These are phyloP conservation scores for Aspergillus sp. DNA, from an alignment of 2,329 filamentous ascomycete species.

Conservation along the genomic window DNA sequence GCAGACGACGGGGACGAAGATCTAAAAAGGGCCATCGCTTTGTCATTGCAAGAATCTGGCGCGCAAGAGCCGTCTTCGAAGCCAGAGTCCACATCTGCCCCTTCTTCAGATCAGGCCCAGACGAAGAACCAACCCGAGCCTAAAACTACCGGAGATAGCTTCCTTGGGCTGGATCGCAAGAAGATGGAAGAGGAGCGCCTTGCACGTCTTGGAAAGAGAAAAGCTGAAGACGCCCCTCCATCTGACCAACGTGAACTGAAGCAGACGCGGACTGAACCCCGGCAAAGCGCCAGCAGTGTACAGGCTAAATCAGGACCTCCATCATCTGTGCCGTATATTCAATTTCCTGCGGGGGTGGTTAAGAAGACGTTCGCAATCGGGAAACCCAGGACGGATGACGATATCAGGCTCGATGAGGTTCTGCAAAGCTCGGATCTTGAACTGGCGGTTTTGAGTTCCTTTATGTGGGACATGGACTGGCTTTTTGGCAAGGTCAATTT, in stretches of 20 bases:
- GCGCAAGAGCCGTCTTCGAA: slow-evolving; percentile 4
- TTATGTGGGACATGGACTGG: slow-evolving; percentile 82
- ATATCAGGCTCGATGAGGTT: slow-evolving; percentile 87
- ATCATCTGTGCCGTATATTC: slow-evolving; percentile 21
- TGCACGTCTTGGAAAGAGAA: slow-evolving; percentile 63
- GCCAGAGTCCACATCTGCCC: background rate
- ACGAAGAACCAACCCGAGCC: background rate
- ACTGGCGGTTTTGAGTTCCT: slow-evolving; percentile 81
- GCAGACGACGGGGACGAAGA: slow-evolving; percentile 32
- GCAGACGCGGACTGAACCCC: slow-evolving; percentile 16
- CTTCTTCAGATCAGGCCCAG: background rate
- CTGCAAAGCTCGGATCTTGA: slow-evolving; percentile 70
- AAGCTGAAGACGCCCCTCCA: slow-evolving; percentile 40
- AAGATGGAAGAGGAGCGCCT: slow-evolving; percentile 84
- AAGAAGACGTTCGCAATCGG: slow-evolving; percentile 78
- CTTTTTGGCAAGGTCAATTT: slow-evolving; percentile 69
- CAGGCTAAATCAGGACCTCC: background rate
- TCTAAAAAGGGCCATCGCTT: slow-evolving; percentile 34
- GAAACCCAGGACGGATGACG: slow-evolving; percentile 60
- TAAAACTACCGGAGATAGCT: slow-evolving; percentile 22
- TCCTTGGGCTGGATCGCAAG: slow-evolving; percentile 68
- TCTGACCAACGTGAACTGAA: slow-evolving; percentile 25
- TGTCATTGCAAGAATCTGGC: slow-evolving; percentile 31
- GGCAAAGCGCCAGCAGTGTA: background rate
- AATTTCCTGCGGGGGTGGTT: slow-evolving; percentile 64